Evolutionary conservation across 1,139 yeast species (phyloP).

Genomic region (Taphrina flavorubra): DNA sequence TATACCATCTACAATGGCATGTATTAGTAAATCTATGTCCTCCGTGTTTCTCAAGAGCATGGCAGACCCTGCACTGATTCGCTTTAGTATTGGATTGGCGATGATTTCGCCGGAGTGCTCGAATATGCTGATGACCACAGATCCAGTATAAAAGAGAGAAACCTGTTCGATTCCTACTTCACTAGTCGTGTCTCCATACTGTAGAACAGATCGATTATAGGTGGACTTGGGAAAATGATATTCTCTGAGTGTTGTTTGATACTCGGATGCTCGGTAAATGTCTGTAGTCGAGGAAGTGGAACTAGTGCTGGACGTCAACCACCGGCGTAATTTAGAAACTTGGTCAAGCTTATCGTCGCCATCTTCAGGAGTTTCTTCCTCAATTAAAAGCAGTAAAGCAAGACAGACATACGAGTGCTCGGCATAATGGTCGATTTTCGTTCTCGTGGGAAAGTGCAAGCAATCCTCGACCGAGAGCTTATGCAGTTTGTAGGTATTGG

Average conservation of each 20-base stretch:
- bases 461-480: constrained; percentile 62
- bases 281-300: constrained; percentile 1
- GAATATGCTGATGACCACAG: constrained; percentile 60
- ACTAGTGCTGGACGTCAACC: background rate
- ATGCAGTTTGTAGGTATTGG: constrained; percentile 56
- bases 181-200: constrained; percentile 1
- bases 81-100: constrained; percentile 58
- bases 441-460: constrained; percentile 64
- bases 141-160: constrained; percentile 57
- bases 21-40: constrained; percentile 60
- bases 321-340: background rate
- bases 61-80: constrained; percentile 55
- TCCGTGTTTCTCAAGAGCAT: constrained; percentile 55
- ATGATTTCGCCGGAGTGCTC: constrained; percentile 61
- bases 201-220: constrained; percentile 9
- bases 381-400: constrained; percentile 58
- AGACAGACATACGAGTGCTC: constrained; percentile 60
- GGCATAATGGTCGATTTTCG: constrained; percentile 60
- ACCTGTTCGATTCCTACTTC: constrained; percentile 64
- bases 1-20: constrained; percentile 61
- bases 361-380: constrained; percentile 11
- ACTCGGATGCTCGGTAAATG: constrained; percentile 21
- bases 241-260: constrained; percentile 18
- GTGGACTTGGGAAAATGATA: constrained; percentile 24
- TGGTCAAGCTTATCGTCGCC: background rate